Evolutionary conservation across 495 filamentous ascomycete species (phyloP), one percentile per base, ranked within the genome.

Genomic region (Chaetomium tenue): DNA sequence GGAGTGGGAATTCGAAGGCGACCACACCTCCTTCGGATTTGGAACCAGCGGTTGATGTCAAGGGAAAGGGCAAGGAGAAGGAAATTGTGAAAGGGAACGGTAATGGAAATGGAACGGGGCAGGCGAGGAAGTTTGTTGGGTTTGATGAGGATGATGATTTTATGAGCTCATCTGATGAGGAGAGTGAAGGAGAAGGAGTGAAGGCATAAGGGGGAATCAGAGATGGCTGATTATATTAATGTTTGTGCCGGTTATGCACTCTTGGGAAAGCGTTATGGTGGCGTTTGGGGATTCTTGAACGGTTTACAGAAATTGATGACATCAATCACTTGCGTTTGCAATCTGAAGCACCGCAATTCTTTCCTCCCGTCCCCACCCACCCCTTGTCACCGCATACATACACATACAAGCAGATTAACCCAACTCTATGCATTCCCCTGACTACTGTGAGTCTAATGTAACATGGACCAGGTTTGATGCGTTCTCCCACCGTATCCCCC

Each of bases 121-220:
- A 60, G 39, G 57, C 46, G 0, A 70, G 79, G 65, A 86, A 78
- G 12, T 94, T 90, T 71, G 86, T 90, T 65, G 92, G 92, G 4
- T 97, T 94, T 70, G 92, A 96, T 72, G 91, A 94, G 50, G 92
- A 96, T 61, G 89, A 93, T 65, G 92, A 94, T 68, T 93, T 91
- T 62, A 91, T 92, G 88, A 93, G 87, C 68, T 84, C 86, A 46
- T 88, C 88, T 0, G 88, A 88, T 0, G 88, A 90, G 25, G 86
- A 87, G 54, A 82, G 81, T 25, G 72, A 77, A 30, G 72, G 77
- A 33, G 69, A 73, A 16, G 73, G 68, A 8, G 68, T 56, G 20
- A 69, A 64, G 37, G 28, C 40, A 9, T 67, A 20, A 59, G 39
- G 26, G 46, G 20, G 7, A 16, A 13, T 1, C 3, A n/a, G 51